A percentile compares a stretch with the other conserved stretches of the same genome.
Conservation (phyloP, 148 eudicot species). For the Gaultheria prostrata region DNA sequence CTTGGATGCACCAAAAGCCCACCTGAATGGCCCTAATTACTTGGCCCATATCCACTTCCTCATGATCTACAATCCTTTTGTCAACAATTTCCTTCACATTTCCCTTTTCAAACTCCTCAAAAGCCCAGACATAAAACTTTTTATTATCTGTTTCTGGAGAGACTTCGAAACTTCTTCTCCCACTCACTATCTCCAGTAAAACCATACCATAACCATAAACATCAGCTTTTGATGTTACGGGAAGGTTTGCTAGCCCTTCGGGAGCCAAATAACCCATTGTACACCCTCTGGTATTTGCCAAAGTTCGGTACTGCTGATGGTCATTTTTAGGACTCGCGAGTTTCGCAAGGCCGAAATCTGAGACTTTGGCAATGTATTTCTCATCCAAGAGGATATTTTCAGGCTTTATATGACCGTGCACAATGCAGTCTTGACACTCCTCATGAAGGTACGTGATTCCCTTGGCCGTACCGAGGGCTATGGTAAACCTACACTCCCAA, state of each 20-base stretch:
- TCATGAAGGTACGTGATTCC: slow-evolving; percentile 86
- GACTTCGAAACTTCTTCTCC: slow-evolving; percentile 73
- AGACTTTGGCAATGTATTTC: slow-evolving; percentile 61
- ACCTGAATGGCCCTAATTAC: slow-evolving; percentile 53
- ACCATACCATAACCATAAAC: slow-evolving; percentile 82
- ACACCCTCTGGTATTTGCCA: slow-evolving; percentile 56
- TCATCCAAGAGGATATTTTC: slow-evolving; percentile 80
- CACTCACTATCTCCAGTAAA: slow-evolving; percentile 70
- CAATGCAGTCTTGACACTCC: slow-evolving; percentile 82
- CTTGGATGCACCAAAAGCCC: slow-evolving; percentile 91
- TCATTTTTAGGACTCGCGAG: slow-evolving; percentile 47
- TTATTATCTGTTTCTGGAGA: slow-evolving; percentile 50
- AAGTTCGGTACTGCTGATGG: slow-evolving; percentile 43
- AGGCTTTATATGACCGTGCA: slow-evolving; percentile 82
- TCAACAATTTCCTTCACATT: slow-evolving; percentile 51
- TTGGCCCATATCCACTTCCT: slow-evolving; percentile 52
- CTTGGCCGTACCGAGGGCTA: slow-evolving; percentile 73
- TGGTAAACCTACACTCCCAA: slow-evolving; percentile 63
- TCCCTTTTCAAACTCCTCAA: slow-evolving; percentile 68
- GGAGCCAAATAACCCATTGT: slow-evolving; percentile 86
- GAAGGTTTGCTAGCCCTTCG: slow-evolving; percentile 74
- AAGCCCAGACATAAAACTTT: slow-evolving; percentile 69
- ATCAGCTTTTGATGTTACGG: slow-evolving; percentile 77
- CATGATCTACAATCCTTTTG: slow-evolving; percentile 31
- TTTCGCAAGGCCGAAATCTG: slow-evolving; percentile 83